Conservation (phyloP, 2,329 filamentous ascomycete genomes). For the Helotiales sp. region DNA sequence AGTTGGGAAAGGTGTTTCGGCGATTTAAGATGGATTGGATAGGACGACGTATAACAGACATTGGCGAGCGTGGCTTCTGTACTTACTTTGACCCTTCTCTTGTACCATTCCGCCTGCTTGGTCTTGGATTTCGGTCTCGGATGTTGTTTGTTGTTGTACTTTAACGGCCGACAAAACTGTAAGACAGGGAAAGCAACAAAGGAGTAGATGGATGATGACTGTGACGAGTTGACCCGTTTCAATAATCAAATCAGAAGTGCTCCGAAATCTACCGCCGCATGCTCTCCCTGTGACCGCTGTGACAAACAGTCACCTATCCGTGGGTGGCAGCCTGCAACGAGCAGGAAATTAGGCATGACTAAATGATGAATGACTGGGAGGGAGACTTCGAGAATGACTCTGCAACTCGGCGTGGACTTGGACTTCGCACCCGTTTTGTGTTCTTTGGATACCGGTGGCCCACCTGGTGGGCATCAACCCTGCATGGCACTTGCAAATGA, state of each 20-base stretch:
- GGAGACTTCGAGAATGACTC: constrained; percentile 1
- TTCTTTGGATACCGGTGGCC: constrained; percentile 8
- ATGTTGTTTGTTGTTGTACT: background rate
- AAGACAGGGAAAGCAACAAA: background rate
- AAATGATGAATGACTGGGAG: background rate
- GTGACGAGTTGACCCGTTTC: constrained; percentile 2
- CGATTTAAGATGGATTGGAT: background rate
- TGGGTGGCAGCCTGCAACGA: constrained; percentile 3
- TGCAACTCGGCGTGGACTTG: constrained; percentile 13
- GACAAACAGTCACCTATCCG: background rate
- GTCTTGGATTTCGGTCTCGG: background rate
- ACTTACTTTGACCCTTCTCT: constrained; percentile 6
- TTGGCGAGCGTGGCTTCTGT: constrained; percentile 1
- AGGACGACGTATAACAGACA: background rate
- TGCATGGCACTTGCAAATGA: background rate
- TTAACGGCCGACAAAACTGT: constrained; percentile 1
- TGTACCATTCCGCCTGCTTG: background rate
- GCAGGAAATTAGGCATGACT: constrained; percentile 11
- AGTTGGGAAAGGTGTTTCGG: background rate
- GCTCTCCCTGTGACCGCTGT: constrained; percentile 4
- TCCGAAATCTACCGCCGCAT: background rate
- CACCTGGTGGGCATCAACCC: background rate
- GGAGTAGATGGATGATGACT: constrained; percentile 11
- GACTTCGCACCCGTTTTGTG: constrained; percentile 9
- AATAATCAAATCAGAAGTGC: constrained; percentile 2